Base-by-base conservation (phyloP, 179 eudicot genomes). In the Corrigiola litoralis region DNA sequence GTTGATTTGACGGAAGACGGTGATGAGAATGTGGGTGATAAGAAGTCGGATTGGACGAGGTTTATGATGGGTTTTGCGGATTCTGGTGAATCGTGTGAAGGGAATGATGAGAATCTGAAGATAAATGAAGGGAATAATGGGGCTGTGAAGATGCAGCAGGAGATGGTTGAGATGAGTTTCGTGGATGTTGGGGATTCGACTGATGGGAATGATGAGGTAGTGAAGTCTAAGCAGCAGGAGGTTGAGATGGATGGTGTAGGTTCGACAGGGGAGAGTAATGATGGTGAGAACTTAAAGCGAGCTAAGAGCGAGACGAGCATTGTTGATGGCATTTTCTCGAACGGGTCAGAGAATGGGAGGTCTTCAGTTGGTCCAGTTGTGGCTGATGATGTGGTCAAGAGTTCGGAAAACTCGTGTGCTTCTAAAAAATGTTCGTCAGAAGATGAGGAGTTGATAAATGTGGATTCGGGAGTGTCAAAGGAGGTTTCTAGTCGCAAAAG, bases 401-500 rank as follows among this genome's bases (percentile, higher is more conserved):
- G 80, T 58, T 73, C 71, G 5, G 77, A 61, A 56, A 73, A 70
- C 17, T 74, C 80, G 0, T 44, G 53, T 54, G 73, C 42, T 52
- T 77, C 68, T 20, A 61, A 54, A 72, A 75, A 70, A 29, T 61
- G 66, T 44, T 50, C 65, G 57, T 56, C 32, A 31, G 63, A 33
- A 62, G 41, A 12, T 58, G 61, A 44, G 57, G 77, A 63, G 64
- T 29, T 56, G 58, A 52, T 44, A 51, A 61, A 33, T 53, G 48
- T 70, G 66, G 85, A 73, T 63, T 68, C 73, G 4, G 70, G 60
- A 46, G 66, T 27, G 13, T 48, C 5, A 34, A 68, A 76, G 40
- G 82, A 72, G 58, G 67, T 72, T 54, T 53, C 61, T 13, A 68
- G 66, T 69, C 64, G 21, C 18, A 72, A 74, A 63, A 69, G 88